Evolutionary conservation across 495 filamentous ascomycete genomes (phyloP).

Genomic region (Xylaria flabelliformis): DNA sequence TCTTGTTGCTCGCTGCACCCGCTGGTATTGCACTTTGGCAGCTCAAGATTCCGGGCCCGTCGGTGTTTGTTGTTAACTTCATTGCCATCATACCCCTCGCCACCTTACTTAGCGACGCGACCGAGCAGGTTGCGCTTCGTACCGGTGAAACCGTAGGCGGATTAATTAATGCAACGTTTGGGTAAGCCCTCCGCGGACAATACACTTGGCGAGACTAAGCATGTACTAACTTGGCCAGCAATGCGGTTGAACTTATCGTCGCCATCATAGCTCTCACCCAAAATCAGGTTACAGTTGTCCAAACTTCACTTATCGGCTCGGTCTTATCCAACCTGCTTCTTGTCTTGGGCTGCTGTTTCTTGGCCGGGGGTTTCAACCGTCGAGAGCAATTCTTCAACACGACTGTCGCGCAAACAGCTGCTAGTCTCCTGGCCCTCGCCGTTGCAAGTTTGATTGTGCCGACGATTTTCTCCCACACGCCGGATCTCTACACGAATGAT

Average conservation of each 20-base stretch:
- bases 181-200: constrained; percentile 57
- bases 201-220: neutral
- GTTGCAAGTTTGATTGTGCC: constrained; percentile 86
- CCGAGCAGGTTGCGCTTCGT: constrained; percentile 84
- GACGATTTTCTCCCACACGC: constrained; percentile 69
- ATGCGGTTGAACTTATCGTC: constrained; percentile 92
- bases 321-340: constrained; percentile 92
- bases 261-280: constrained; percentile 80
- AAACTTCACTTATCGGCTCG: constrained; percentile 89
- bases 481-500: constrained; percentile 35
- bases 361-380: constrained; percentile 82
- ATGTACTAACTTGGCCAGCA: constrained; percentile 54
- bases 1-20: constrained; percentile 79
- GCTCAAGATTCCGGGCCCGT: constrained; percentile 56
- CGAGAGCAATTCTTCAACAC: constrained; percentile 90
- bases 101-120: constrained; percentile 88
- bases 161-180: constrained; percentile 86
- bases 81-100: constrained; percentile 89
- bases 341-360: constrained; percentile 93
- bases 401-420: constrained; percentile 90
- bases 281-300: constrained; percentile 80
- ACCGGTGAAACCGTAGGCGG: constrained; percentile 88
- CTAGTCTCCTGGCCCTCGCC: constrained; percentile 79
- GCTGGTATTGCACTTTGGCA: constrained; percentile 77
- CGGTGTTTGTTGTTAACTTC: constrained; percentile 88